Percentiles rank a stretch among this genome's conserved stretches.
Evolutionary conservation across 1,284 basidiomycete genomes (phyloP).

Genomic region (Tylopilus sp.): DNA sequence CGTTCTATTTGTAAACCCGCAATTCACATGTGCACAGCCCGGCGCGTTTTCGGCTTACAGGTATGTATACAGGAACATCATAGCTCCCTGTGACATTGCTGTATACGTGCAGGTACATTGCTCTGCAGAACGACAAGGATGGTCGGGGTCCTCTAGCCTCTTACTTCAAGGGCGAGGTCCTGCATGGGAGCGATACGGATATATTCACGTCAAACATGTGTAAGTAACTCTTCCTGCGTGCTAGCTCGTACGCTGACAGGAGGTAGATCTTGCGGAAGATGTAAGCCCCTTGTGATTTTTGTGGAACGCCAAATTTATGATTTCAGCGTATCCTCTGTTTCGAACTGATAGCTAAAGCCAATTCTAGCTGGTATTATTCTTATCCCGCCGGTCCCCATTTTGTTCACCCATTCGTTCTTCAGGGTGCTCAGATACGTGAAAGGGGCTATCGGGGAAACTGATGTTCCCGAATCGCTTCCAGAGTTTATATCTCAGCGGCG

Average conservation of each 20-base stretch:
- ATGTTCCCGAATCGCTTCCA: constrained; percentile 88
- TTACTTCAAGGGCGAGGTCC: constrained; percentile 95
- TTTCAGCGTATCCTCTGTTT: constrained; percentile 86
- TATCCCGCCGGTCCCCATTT: neutral
- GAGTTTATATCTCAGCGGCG: constrained; percentile 95
- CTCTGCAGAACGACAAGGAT: constrained; percentile 81
- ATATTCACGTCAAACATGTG: constrained; percentile 95
- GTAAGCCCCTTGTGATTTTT: constrained; percentile 40
- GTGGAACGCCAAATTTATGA: constrained; percentile 5
- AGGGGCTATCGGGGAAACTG: constrained; percentile 92
- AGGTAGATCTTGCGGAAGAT: constrained; percentile 76
- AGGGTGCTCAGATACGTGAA: constrained; percentile 96
- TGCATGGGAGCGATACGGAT: constrained; percentile 87
- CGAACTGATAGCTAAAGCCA: constrained; percentile 89
- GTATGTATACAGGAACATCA: constrained; percentile 22
- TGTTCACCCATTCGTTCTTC: neutral
- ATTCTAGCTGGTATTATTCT: constrained; percentile 66
- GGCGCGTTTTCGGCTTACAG: constrained; percentile 93
- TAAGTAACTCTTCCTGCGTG: constrained; percentile 36
- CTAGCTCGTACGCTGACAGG: constrained; percentile 8
- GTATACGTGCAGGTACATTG: constrained; percentile 60
- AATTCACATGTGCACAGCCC: constrained; percentile 48
- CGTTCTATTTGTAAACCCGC: neutral
- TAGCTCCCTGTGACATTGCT: neutral
- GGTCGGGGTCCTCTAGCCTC: constrained; percentile 87